Percentiles rank a stretch among this genome's conserved stretches.
Conservation (phyloP, 2,329 filamentous ascomycete species). For the Grosmannia huntii region DNA sequence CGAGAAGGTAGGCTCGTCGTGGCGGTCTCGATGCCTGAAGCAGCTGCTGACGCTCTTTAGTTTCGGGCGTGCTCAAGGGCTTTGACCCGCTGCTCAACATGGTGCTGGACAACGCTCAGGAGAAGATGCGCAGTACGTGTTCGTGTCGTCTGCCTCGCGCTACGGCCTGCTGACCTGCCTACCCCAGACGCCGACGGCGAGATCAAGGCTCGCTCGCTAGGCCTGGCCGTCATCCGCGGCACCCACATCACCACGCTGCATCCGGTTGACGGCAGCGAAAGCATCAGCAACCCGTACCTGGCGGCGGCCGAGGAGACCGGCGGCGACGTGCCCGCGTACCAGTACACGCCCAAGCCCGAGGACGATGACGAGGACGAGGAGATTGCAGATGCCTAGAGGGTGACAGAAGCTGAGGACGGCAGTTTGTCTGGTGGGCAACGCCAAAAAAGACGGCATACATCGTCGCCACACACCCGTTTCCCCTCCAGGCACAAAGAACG, state of each 20-base stretch:
- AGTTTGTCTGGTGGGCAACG: too few relatives aligned
- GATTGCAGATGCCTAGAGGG: neutral
- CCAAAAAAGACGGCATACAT: too few relatives aligned
- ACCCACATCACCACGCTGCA: slow-evolving; percentile 88
- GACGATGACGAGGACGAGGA: slow-evolving; percentile 4
- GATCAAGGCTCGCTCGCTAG: slow-evolving; percentile 65
- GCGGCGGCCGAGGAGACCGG: slow-evolving; percentile 53
- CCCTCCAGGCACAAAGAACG: neutral
- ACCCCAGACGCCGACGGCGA: slow-evolving; percentile 79
- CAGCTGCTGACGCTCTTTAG: slow-evolving; percentile 30
- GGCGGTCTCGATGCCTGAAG: too few relatives aligned
- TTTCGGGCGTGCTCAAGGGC: slow-evolving; percentile 80
- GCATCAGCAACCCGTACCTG: slow-evolving; percentile 88
- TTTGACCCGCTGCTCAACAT: slow-evolving; percentile 98
- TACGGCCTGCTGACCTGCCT: neutral
- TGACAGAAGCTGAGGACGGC: neutral
- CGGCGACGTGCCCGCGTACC: slow-evolving; percentile 10
- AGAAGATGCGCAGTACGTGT: slow-evolving; percentile 66
- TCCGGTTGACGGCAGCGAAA: slow-evolving; percentile 86
- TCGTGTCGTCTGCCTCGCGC: too few relatives aligned
- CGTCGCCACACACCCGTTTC: too few relatives aligned
- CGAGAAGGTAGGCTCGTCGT: slow-evolving; percentile 54
- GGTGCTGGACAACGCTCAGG: slow-evolving; percentile 86
- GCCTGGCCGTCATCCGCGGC: slow-evolving; percentile 79
- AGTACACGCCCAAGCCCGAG: slow-evolving; percentile 10